Evolutionary conservation across 768 basidiomycete genomes (phyloP).

Genomic region (Suillus tomentosus): DNA sequence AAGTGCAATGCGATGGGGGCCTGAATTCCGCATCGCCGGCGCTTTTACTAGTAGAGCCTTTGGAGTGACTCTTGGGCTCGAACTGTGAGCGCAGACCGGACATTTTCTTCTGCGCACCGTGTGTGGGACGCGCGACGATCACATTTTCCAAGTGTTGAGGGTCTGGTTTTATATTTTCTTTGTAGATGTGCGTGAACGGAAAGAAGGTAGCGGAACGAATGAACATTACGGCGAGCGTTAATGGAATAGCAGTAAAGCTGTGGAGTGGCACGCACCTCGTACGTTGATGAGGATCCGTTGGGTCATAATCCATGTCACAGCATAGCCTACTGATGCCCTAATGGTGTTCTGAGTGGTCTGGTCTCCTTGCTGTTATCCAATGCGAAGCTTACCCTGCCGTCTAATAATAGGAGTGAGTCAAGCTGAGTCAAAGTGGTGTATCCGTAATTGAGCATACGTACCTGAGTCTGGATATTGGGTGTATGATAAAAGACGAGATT

Average conservation of each 20-base stretch:
- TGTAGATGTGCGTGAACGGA: slow-evolving; percentile 3
- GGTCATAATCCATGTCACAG: slow-evolving; percentile 62
- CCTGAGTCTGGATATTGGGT: slow-evolving; percentile 44
- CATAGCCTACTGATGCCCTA: slow-evolving; percentile 59
- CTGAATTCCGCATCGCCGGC: slow-evolving; percentile 27
- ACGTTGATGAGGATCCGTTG: slow-evolving; percentile 60
- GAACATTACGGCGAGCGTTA: background rate
- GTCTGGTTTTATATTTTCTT: slow-evolving; percentile 26
- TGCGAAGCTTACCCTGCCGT: slow-evolving; percentile 48
- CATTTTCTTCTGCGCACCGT: too few relatives aligned
- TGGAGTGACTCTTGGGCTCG: background rate
- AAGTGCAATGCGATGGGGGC: slow-evolving; percentile 7
- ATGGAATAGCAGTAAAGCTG: background rate
- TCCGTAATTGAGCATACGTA: slow-evolving; percentile 27
- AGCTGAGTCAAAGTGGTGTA: slow-evolving; percentile 7
- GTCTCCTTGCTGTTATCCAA: slow-evolving; percentile 7
- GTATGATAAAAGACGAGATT: slow-evolving; percentile 53
- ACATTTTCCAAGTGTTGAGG: slow-evolving; percentile 30
- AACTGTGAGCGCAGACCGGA: too few relatives aligned
- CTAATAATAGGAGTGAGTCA: slow-evolving; percentile 30
- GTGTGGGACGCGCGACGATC: slow-evolving; percentile 15
- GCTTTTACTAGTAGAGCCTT: slow-evolving; percentile 13
- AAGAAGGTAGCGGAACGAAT: background rate
- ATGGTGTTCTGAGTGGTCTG: background rate
- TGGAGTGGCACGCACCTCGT: slow-evolving; percentile 39